phyloP scores from a whole-genome alignment of 2,329 filamentous ascomycete genomes.

The Diplocarpon rosae region DNA sequence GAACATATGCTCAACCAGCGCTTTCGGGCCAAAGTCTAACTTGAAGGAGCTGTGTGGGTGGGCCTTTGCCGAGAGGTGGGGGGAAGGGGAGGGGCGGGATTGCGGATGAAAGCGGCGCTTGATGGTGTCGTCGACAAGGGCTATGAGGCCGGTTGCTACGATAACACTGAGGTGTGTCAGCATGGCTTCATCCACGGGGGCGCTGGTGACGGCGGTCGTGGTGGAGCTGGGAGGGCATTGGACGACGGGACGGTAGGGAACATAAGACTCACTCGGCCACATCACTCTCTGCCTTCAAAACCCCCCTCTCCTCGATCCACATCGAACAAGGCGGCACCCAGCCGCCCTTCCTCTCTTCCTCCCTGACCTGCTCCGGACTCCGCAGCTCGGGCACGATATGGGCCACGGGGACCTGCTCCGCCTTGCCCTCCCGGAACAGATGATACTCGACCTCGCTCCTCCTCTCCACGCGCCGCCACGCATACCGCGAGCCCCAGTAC shows the following conservation, averaged over 20 bases:
- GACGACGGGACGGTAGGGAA: neutral
- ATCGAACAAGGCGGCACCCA: constrained; percentile 88
- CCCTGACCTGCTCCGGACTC: constrained; percentile 55
- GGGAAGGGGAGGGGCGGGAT: constrained; percentile 29
- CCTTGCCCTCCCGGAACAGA: constrained; percentile 55
- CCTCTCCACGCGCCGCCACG: constrained; percentile 65
- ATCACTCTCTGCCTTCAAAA: constrained; percentile 60
- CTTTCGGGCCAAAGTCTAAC: constrained; percentile 46
- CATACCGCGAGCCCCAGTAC: constrained; percentile 82
- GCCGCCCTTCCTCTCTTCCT: constrained; percentile 67
- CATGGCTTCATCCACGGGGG: neutral
- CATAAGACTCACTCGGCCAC: constrained; percentile 68
- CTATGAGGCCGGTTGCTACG: constrained; percentile 78
- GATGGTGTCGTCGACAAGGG: constrained; percentile 86
- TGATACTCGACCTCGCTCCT: constrained; percentile 64
- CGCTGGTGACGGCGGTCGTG: too few relatives aligned
- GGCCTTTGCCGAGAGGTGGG: constrained; percentile 30
- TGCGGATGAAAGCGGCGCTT: constrained; percentile 34
- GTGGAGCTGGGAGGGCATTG: neutral
- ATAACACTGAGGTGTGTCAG: constrained; percentile 53
- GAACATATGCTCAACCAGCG: constrained; percentile 53
- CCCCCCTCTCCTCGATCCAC: constrained; percentile 69
- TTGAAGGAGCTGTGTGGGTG: constrained; percentile 39
- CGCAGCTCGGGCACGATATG: constrained; percentile 76
- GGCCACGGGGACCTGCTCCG: constrained; percentile 50